Evolutionary conservation across 1,284 basidiomycete species (phyloP).

Genomic region (Austroboletus niveus): DNA sequence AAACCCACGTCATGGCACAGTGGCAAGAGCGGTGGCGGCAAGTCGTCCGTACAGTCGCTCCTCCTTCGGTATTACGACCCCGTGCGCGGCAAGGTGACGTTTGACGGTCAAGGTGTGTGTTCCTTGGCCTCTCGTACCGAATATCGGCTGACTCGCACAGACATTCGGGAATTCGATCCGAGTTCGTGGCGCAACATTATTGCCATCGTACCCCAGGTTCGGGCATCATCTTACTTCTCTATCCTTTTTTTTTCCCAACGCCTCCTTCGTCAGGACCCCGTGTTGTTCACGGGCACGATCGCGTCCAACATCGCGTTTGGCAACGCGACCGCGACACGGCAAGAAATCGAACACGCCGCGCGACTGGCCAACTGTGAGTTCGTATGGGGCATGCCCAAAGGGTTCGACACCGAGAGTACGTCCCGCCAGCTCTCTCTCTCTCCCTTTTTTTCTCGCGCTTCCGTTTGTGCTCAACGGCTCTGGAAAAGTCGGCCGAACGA

Average conservation of each 20-base stretch:
- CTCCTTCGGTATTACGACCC: conserved; percentile 95
- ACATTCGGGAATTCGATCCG: conserved; percentile 82
- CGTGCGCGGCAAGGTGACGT: conserved; percentile 74
- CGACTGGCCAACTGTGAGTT: conserved; percentile 94
- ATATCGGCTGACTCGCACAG: conserved; percentile 32
- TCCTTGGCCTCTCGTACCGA: no score
- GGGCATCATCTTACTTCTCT: background rate
- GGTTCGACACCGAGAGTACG: conserved; percentile 71
- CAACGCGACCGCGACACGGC: conserved; percentile 65
- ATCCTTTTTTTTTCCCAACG: background rate
- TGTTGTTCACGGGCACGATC: conserved; percentile 84
- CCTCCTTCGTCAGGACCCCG: conserved; percentile 54
- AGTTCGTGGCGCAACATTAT: conserved; percentile 85
- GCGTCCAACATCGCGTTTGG: conserved; percentile 95
- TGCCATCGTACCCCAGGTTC: conserved; percentile 80
- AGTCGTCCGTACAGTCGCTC: conserved; percentile 88
- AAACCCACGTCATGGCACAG: conserved; percentile 37
- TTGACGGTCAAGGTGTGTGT: conserved; percentile 75
- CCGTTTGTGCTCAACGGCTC: background rate
- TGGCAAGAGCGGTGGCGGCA: conserved; percentile 88
- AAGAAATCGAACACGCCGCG: conserved; percentile 87
- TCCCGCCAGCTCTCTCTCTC: background rate
- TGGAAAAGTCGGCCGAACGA: conserved; percentile 53
- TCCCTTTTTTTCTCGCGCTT: conserved; percentile 13
- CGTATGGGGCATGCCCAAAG: conserved; percentile 87